Conservation (phyloP, 169 alveolate species). For the Plasmodium relictum region DNA sequence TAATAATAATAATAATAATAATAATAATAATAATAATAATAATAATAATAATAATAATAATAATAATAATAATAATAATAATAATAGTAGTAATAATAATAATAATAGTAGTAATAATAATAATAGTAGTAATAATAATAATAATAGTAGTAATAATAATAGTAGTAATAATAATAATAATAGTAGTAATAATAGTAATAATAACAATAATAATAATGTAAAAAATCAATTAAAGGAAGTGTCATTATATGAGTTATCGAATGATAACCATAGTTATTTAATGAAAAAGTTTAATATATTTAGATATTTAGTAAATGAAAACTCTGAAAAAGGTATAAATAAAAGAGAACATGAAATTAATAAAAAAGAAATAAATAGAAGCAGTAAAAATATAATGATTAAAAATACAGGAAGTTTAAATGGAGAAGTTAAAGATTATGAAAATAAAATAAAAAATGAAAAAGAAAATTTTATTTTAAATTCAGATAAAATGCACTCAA, state of each 20-base stretch:
- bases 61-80: background rate
- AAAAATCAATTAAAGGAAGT: no score
- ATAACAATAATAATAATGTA: no score
- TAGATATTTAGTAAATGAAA: no score
- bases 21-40: background rate
- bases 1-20: background rate
- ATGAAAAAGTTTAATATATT: no score
- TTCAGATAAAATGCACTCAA: background rate
- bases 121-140: background rate
- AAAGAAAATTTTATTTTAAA: background rate
- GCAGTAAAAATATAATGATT: background rate
- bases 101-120: background rate
- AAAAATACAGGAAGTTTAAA: background rate
- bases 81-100: background rate
- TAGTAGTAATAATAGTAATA: no score
- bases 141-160: background rate
- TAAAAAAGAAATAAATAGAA: background rate
- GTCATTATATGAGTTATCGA: no score
- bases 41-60: background rate
- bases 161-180: no score
- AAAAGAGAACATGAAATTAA: background rate
- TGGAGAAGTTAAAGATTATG: background rate
- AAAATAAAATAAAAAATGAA: background rate
- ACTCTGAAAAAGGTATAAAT: no score
- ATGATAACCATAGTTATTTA: no score